Conservation (phyloP, 306 rosid genomes). For the Vachellia collinsii region DNA sequence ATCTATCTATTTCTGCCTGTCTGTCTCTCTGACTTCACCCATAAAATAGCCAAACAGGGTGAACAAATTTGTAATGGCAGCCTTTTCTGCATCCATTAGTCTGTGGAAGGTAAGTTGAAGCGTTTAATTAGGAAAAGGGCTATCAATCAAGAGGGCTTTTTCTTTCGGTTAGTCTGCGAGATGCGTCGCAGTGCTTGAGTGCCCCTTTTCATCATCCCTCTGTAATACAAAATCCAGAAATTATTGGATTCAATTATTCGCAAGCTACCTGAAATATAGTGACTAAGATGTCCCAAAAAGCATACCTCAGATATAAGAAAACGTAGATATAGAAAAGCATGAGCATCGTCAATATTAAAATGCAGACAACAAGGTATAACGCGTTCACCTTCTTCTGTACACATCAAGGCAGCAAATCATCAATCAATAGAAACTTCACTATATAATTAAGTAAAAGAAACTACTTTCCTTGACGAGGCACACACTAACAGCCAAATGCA, state of each 20-base stretch:
- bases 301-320: conserved; percentile 70
- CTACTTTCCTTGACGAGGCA: not conserved
- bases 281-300: conserved; percentile 13
- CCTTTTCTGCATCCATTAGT: conserved; percentile 15
- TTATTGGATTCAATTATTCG: not conserved
- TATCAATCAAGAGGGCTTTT: conserved; percentile 59
- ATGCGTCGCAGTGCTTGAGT: conserved; percentile 61
- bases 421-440: conserved; percentile 17
- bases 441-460: conserved; percentile 5
- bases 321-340: conserved; percentile 62
- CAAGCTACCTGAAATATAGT: conserved; percentile 30
- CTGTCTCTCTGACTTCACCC: not conserved
- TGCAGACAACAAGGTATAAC: conserved; percentile 57
- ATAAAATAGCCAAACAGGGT: conserved; percentile 27
- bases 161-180: conserved; percentile 58
- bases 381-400: conserved; percentile 61
- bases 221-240: conserved; percentile 42
- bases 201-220: conserved; percentile 65
- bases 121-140: conserved; percentile 22
- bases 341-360: conserved; percentile 56
- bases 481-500: not conserved
- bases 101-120: conserved; percentile 26
- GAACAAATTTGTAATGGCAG: conserved; percentile 8
- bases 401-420: conserved; percentile 22
- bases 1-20: not conserved